A percentile compares a stretch with the other conserved stretches of the same genome.
These are phyloP conservation scores for Hemileia vastatrix DNA, from an alignment of 1,284 basidiomycete species.

Conservation along the genomic window DNA sequence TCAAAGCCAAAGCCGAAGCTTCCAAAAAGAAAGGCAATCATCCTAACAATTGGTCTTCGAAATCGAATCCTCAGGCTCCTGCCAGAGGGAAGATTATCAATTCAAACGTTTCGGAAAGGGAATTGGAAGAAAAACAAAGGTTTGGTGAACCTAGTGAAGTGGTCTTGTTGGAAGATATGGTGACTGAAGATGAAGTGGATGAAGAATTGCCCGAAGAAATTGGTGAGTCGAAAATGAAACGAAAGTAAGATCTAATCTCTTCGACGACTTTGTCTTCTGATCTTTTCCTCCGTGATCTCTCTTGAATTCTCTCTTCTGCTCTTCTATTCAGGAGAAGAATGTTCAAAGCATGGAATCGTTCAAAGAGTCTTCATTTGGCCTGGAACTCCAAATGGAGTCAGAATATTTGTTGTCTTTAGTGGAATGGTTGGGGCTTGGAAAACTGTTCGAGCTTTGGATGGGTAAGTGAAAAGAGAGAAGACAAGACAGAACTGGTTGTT, in stretches of 20 bases:
- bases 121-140: constrained; percentile 7
- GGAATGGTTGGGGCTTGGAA: no score
- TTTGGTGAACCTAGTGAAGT: constrained; percentile 27
- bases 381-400: no score
- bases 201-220: constrained; percentile 26
- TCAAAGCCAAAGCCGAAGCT: not conserved
- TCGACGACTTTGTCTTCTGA: constrained; percentile 4
- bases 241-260: no score
- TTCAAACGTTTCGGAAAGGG: constrained; percentile 6
- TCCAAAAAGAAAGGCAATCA: not conserved
- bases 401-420: no score
- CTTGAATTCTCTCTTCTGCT: no score
- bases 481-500: no score
- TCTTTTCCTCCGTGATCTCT: constrained; percentile 19
- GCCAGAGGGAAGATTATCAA: constrained; percentile 24
- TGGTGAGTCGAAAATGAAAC: constrained; percentile 11
- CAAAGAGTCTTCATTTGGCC: no score
- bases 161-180: constrained; percentile 26
- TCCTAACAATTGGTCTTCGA: not conserved
- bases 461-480: no score
- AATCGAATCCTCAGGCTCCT: not conserved
- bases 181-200: constrained; percentile 6
- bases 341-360: no score
- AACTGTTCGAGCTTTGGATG: no score
- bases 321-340: no score